Evolutionary conservation across 257 asterid species (phyloP).

Genomic region (Lycium barbarum): DNA sequence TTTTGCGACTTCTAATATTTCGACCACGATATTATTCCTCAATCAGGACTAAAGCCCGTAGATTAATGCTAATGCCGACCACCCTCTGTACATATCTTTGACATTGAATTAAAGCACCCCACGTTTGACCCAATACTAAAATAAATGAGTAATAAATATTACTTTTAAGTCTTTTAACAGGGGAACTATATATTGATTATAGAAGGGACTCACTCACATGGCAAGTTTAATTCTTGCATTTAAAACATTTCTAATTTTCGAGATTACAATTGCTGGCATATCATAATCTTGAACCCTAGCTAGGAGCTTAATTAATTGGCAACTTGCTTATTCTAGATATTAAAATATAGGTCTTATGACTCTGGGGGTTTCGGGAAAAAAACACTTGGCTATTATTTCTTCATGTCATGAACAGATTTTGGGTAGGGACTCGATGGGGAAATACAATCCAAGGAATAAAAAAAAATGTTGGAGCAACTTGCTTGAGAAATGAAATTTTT

Average conservation of each 20-base stretch:
- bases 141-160: too few species aligned
- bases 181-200: too few species aligned
- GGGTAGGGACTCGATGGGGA: neutral
- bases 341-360: neutral
- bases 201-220: neutral
- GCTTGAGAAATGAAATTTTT: neutral
- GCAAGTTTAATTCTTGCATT: neutral
- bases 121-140: too few species aligned
- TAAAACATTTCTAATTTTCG: neutral
- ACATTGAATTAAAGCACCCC: neutral
- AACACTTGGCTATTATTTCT: neutral
- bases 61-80: neutral
- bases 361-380: neutral
- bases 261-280: slow-evolving; percentile 22
- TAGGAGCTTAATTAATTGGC: neutral
- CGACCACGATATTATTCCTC: neutral
- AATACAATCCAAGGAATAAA: slow-evolving; percentile 8
- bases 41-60: neutral
- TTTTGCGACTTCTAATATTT: neutral
- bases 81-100: neutral
- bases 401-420: neutral
- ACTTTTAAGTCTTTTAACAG: neutral
- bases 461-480: too few species aligned
- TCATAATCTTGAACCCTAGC: slow-evolving; percentile 5
- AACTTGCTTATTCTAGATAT: neutral